These are phyloP conservation scores for Komagataella kurtzmanii DNA, from an alignment of 805 yeast species.

Conservation along the genomic window DNA sequence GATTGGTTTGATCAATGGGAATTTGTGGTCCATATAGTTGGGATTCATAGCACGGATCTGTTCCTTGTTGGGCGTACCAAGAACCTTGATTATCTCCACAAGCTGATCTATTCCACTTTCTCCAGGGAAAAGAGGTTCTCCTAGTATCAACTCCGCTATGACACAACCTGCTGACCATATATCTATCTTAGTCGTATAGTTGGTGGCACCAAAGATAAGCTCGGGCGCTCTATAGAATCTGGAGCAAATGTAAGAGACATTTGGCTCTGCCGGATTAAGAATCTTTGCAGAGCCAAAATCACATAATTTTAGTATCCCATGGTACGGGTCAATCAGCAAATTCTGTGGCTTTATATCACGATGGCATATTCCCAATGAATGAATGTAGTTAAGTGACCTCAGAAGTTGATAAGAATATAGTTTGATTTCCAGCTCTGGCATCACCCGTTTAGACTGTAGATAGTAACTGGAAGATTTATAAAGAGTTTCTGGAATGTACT, in stretches of 20 bases:
- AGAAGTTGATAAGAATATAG: conserved; percentile 67
- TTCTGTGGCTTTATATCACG: conserved; percentile 90
- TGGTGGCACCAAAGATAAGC: conserved; percentile 91
- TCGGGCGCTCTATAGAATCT: conserved; percentile 97
- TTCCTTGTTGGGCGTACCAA: conserved; percentile 90
- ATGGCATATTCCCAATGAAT: conserved; percentile 70
- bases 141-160: conserved; percentile 89
- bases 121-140: conserved; percentile 96
- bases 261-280: conserved; percentile 80
- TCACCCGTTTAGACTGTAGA: conserved; percentile 54
- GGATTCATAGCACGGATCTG: conserved; percentile 94
- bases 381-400: conserved; percentile 71
- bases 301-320: conserved; percentile 80
- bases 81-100: conserved; percentile 88
- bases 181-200: conserved; percentile 92
- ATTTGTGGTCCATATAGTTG: conserved; percentile 92
- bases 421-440: conserved; percentile 87
- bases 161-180: conserved; percentile 98
- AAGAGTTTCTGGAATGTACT: conserved; percentile 90
- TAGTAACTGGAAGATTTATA: conserved; percentile 84
- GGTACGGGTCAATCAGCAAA: conserved; percentile 71
- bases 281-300: conserved; percentile 96
- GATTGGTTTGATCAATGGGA: conserved; percentile 74
- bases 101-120: conserved; percentile 95
- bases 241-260: conserved; percentile 92